Percentiles rank a stretch among this genome's conserved stretches.
These are phyloP conservation scores for Lophiostoma macrostomum DNA, from an alignment of 495 filamentous ascomycete genomes.

Conservation along the genomic window DNA sequence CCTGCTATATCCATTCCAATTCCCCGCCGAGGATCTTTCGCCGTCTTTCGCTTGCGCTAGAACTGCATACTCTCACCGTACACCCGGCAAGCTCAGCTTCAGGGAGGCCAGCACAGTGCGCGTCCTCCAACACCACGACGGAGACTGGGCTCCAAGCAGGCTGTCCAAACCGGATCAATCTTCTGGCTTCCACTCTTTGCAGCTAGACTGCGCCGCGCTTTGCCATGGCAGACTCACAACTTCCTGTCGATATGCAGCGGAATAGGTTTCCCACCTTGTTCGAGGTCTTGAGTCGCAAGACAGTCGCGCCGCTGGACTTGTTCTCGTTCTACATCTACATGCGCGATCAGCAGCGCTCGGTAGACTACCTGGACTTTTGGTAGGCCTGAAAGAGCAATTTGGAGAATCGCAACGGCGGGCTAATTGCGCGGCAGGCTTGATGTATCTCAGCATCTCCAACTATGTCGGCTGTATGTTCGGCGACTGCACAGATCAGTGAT, in stretches of 20 bases:
- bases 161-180: no score
- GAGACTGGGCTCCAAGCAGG: no score
- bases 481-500: constrained; percentile 91
- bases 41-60: no score
- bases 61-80: neutral
- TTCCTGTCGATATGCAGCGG: constrained; percentile 41
- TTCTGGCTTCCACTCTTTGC: neutral
- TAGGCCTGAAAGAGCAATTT: constrained; percentile 40
- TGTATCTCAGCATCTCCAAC: constrained; percentile 96
- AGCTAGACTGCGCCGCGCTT: neutral
- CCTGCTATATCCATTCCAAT: no score
- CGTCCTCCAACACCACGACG: no score
- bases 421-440: constrained; percentile 73
- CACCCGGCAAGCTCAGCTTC: neutral
- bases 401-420: neutral
- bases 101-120: no score
- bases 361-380: constrained; percentile 99
- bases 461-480: constrained; percentile 96
- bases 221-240: constrained; percentile 16
- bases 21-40: no score
- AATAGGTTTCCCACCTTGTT: constrained; percentile 91
- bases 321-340: constrained; percentile 99
- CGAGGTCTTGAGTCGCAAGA: constrained; percentile 89
- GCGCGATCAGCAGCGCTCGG: constrained; percentile 94
- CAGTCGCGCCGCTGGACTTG: constrained; percentile 87